A percentile compares a stretch with the other conserved stretches of the same genome.
phyloP scores from a whole-genome alignment of 2,329 filamentous ascomycete genomes.

The Venturia asperata region DNA sequence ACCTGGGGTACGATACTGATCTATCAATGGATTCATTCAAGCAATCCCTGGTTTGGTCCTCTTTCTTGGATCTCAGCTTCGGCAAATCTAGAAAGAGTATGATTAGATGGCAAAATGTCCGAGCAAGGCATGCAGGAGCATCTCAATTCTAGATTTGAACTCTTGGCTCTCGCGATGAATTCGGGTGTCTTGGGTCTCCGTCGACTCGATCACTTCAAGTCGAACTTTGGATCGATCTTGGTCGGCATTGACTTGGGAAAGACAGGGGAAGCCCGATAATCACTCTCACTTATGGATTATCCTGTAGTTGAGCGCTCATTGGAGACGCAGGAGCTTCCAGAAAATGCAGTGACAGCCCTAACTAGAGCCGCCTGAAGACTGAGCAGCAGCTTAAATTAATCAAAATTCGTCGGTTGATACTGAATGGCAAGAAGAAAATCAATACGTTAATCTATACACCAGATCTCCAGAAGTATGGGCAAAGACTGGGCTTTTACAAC shows the following conservation, averaged over 20 bases:
- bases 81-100: not conserved
- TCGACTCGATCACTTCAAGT: not conserved
- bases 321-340: not conserved
- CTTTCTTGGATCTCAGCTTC: not conserved
- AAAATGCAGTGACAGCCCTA: not conserved
- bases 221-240: not conserved
- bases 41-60: not conserved
- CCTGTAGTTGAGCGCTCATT: not conserved
- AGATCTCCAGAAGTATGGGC: not conserved
- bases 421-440: not conserved
- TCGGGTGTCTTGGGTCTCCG: not conserved
- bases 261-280: not conserved
- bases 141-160: not conserved
- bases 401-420: not conserved
- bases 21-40: not conserved
- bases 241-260: not conserved
- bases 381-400: not conserved
- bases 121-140: not conserved
- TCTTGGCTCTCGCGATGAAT: not conserved
- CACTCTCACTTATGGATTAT: not conserved
- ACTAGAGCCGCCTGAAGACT: not conserved
- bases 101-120: not conserved
- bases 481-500: not conserved
- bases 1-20: not conserved
- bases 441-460: not conserved